A percentile compares a stretch with the other conserved stretches of the same genome.
These are phyloP conservation scores for Salix brachista DNA, from an alignment of 345 rosid species.

Conservation along the genomic window DNA sequence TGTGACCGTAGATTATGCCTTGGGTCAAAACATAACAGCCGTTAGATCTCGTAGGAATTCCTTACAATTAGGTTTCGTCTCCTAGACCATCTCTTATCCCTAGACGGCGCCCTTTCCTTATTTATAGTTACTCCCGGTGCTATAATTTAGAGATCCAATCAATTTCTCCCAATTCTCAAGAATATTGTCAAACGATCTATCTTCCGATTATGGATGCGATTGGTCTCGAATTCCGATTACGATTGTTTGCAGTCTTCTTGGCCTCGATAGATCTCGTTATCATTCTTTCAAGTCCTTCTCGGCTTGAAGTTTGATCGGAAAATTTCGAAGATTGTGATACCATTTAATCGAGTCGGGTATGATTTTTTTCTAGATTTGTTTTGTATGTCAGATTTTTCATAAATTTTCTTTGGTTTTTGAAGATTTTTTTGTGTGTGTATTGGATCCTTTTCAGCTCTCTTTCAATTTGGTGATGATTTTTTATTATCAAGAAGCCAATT, in stretches of 20 bases:
- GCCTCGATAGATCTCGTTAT: not conserved
- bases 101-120: not conserved
- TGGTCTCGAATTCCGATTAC: too few species aligned
- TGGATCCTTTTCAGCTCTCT: too few species aligned
- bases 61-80: not conserved
- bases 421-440: too few species aligned
- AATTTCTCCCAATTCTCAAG: not conserved
- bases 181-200: slow-evolving; percentile 6
- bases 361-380: too few species aligned
- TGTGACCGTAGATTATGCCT: slow-evolving; percentile 24
- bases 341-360: too few species aligned
- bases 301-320: too few species aligned
- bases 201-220: not conserved
- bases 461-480: too few species aligned
- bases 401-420: too few species aligned
- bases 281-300: too few species aligned
- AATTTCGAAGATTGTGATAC: too few species aligned
- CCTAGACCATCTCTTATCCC: not conserved
- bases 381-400: too few species aligned
- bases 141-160: not conserved
- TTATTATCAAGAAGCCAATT: too few species aligned
- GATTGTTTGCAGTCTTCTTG: not conserved
- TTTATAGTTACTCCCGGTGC: not conserved
- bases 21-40: slow-evolving; percentile 16
- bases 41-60: slow-evolving; percentile 12